A percentile compares a stretch with the other conserved stretches of the same genome.
Evolutionary conservation across 306 rosid species (phyloP).

Genomic region (Delonix regia): DNA sequence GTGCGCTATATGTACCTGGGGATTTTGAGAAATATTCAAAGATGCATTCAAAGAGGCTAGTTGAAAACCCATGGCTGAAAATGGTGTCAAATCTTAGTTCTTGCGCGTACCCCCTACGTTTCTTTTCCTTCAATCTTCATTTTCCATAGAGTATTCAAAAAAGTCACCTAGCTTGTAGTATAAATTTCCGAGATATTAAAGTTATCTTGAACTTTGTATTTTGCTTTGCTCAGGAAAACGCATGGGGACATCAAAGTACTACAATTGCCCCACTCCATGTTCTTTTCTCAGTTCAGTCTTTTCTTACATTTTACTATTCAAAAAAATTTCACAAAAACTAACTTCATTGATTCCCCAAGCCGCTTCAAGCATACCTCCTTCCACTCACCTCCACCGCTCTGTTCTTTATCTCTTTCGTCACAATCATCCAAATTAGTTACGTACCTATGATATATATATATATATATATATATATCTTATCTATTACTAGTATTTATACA

Average conservation of each 20-base stretch:
- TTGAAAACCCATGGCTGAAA: constrained; percentile 38
- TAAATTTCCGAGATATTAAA: neutral
- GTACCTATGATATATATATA: too few species aligned
- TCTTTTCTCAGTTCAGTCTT: constrained; percentile 9
- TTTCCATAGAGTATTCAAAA: neutral
- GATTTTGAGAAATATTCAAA: constrained; percentile 13
- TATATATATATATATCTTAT: too few species aligned
- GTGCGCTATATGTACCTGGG: too few species aligned
- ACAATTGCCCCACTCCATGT: constrained; percentile 28
- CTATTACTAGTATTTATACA: too few species aligned
- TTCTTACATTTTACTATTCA: neutral
- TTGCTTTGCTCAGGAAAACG: neutral
- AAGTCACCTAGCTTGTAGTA: neutral
- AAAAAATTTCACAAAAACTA: constrained; percentile 12
- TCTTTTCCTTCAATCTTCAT: neutral
- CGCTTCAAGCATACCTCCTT: neutral
- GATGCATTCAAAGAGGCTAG: constrained; percentile 16
- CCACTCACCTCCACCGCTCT: too few species aligned
- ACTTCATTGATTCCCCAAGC: neutral
- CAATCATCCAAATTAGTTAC: neutral
- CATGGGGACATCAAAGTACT: constrained; percentile 25
- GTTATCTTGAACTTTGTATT: constrained; percentile 4
- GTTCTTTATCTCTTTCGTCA: too few species aligned
- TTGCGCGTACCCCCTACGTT: neutral
- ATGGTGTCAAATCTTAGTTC: constrained; percentile 56